Evolutionary conservation across 768 basidiomycete species (phyloP).

Genomic region (Boletus patriciae): DNA sequence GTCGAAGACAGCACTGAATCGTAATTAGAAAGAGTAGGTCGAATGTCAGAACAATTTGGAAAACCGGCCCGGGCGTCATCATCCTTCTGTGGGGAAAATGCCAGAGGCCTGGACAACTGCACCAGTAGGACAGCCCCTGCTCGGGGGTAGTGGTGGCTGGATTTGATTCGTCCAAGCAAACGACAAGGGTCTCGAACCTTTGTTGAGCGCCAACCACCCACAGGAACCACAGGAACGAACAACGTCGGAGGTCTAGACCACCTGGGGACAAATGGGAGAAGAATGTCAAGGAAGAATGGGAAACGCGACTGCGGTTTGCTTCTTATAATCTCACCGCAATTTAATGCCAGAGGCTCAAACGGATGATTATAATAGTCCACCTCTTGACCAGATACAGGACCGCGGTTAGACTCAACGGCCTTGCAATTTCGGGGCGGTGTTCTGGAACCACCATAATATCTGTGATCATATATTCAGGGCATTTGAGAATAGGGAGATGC

Average conservation of each 20-base stretch:
- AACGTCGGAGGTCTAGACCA: constrained; percentile 10
- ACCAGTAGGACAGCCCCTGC: constrained; percentile 7
- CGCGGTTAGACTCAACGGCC: neutral
- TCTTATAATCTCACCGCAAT: neutral
- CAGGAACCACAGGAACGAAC: constrained; percentile 1
- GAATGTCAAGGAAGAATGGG: neutral
- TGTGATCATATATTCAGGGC: neutral
- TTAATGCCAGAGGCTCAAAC: neutral
- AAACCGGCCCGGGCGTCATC: neutral
- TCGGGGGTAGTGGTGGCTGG: neutral
- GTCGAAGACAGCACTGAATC: neutral
- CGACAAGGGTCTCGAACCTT: constrained; percentile 9
- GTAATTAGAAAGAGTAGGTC: neutral
- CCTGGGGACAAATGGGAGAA: neutral
- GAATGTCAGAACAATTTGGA: neutral
- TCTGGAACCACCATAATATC: neutral
- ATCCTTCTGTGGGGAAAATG: neutral
- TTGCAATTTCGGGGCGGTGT: neutral
- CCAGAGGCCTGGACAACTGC: constrained; percentile 10
- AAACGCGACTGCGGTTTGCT: neutral
- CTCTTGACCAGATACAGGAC: neutral
- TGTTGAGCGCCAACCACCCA: neutral
- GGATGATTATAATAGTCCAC: neutral
- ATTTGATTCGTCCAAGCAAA: neutral
- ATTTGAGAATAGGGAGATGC: neutral